Evolutionary conservation across 495 filamentous ascomycete genomes (phyloP).

Genomic region (Aspergillus affinis): DNA sequence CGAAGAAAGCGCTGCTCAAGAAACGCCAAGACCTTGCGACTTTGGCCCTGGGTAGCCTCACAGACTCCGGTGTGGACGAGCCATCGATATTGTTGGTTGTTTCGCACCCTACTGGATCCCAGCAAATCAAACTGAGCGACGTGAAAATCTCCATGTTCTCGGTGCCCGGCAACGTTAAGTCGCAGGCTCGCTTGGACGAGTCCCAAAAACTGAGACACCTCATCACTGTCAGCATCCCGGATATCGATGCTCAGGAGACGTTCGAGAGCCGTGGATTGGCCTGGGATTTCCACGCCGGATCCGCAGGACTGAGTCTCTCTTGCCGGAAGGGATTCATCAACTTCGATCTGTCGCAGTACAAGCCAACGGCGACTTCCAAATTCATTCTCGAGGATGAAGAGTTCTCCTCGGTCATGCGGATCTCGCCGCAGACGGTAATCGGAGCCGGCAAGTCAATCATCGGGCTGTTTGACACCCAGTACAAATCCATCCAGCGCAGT

Average conservation of each 20-base stretch:
- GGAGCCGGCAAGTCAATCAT: conserved; percentile 46
- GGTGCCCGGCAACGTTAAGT: conserved; percentile 28
- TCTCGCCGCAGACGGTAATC: conserved; percentile 46
- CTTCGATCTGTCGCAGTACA: conserved; percentile 47
- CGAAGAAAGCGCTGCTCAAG: conserved; percentile 42
- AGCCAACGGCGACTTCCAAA: conserved; percentile 39
- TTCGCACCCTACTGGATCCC: conserved; percentile 35
- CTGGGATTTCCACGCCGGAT: conserved; percentile 47
- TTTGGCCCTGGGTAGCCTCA: conserved; percentile 37
- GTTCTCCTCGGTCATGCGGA: conserved; percentile 47
- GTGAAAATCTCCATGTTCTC: conserved; percentile 46
- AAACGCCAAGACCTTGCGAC: conserved; percentile 43
- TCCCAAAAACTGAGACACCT: conserved; percentile 42
- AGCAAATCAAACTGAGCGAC: conserved; percentile 32
- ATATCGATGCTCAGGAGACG: conserved; percentile 25
- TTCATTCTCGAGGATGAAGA: conserved; percentile 40
- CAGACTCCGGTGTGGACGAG: conserved; percentile 26
- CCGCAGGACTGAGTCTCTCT: conserved; percentile 44
- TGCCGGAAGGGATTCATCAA: conserved; percentile 45
- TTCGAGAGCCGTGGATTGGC: conserved; percentile 30
- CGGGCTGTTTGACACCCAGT: conserved; percentile 65
- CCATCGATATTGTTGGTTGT: conserved; percentile 44
- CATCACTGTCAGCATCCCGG: conserved; percentile 37
- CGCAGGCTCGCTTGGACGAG: conserved; percentile 25
- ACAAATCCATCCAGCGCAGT: conserved; percentile 59